Evolutionary conservation across 2,329 filamentous ascomycete genomes (phyloP).

Genomic region (Thermoascus crustaceus): DNA sequence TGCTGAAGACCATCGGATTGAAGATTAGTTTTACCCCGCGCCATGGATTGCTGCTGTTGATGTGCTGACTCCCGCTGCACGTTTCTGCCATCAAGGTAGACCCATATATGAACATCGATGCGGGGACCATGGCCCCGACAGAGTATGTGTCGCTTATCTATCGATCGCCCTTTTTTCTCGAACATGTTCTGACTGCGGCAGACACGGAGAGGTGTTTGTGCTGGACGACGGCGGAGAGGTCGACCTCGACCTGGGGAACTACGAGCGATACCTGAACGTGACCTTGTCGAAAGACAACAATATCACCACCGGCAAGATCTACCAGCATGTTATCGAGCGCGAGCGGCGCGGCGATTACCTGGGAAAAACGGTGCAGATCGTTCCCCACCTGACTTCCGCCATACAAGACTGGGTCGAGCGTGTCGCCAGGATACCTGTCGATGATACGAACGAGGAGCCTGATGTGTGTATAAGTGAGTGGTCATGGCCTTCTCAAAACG

Average conservation of each 20-base stretch:
- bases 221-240: constrained; percentile 73
- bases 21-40: too few relatives aligned
- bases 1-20: too few relatives aligned
- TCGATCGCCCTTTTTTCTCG: too few relatives aligned
- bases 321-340: constrained; percentile 74
- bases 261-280: constrained; percentile 73
- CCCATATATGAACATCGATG: constrained; percentile 67
- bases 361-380: constrained; percentile 81
- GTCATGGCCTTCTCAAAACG: constrained; percentile 1
- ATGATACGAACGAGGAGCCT: constrained; percentile 71
- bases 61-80: too few relatives aligned
- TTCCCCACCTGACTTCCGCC: constrained; percentile 82
- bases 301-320: constrained; percentile 95
- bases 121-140: constrained; percentile 62
- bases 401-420: constrained; percentile 89
- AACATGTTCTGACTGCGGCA: too few relatives aligned
- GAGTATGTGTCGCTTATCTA: constrained; percentile 40
- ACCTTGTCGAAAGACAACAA: constrained; percentile 80
- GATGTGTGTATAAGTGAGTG: constrained; percentile 81
- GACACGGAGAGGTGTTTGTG: constrained; percentile 85
- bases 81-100: too few relatives aligned
- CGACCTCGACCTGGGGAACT: constrained; percentile 66
- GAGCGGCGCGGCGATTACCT: constrained; percentile 69
- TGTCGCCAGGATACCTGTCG: constrained; percentile 75
- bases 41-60: too few relatives aligned